Percentiles rank a stretch among this genome's conserved stretches.
phyloP scores from a whole-genome alignment of 768 basidiomycete species.

The Lentinula boryana region DNA sequence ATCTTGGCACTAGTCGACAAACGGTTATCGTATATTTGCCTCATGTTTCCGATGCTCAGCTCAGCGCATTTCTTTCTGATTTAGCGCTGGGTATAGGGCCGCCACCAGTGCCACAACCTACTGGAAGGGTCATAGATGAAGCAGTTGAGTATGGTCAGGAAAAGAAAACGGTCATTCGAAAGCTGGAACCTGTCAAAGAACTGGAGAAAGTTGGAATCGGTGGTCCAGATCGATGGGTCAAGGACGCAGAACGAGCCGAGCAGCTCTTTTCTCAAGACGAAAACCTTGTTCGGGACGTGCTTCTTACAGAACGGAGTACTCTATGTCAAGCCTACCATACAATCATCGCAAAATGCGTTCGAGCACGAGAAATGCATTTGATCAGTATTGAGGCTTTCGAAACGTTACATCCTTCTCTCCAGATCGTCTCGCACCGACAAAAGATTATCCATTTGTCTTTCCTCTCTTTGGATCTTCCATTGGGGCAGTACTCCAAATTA shows the following conservation, averaged over 20 bases:
- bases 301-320: constrained; percentile 67
- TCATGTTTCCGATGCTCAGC: constrained; percentile 40
- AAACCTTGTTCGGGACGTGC: constrained; percentile 47
- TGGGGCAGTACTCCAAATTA: constrained; percentile 59
- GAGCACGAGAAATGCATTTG: constrained; percentile 62
- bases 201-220: constrained; percentile 37
- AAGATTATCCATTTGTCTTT: constrained; percentile 56
- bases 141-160: constrained; percentile 50
- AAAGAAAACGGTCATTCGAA: constrained; percentile 16
- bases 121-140: constrained; percentile 47
- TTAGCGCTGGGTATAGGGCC: constrained; percentile 31
- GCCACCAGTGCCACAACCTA: constrained; percentile 26
- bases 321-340: constrained; percentile 73
- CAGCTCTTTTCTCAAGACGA: constrained; percentile 51
- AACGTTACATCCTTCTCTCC: constrained; percentile 24
- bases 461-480: constrained; percentile 58
- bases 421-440: constrained; percentile 46
- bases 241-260: constrained; percentile 37
- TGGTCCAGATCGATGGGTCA: constrained; percentile 35
- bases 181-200: constrained; percentile 36
- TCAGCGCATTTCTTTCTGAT: constrained; percentile 55
- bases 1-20: constrained; percentile 53
- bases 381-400: constrained; percentile 45
- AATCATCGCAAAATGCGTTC: constrained; percentile 57
- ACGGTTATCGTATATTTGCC: constrained; percentile 65